Evolutionary conservation across 441 rosid genomes (phyloP).

Genomic region (Pelargonium australe): DNA sequence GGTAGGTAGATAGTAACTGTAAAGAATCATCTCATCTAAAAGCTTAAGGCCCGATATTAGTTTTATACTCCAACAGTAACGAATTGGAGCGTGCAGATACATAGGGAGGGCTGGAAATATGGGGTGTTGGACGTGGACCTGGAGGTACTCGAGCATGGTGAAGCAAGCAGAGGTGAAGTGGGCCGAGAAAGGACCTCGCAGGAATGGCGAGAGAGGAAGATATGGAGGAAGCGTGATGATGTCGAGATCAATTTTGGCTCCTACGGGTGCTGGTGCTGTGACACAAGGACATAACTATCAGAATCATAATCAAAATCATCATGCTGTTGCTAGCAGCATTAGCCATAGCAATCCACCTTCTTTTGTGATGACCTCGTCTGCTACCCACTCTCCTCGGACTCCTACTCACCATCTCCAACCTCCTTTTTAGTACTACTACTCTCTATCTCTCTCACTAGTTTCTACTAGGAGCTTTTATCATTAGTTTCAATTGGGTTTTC

Average conservation of each 20-base stretch:
- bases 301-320: not conserved
- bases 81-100: slow-evolving; percentile 31
- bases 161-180: slow-evolving; percentile 56
- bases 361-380: slow-evolving; percentile 29
- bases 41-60: no score
- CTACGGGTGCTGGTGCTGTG: no score
- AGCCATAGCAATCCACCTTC: slow-evolving; percentile 29
- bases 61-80: no score
- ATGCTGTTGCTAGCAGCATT: slow-evolving; percentile 17
- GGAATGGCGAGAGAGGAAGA: slow-evolving; percentile 26
- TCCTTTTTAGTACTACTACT: slow-evolving; percentile 21
- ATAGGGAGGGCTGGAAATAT: slow-evolving; percentile 44
- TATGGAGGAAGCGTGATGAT: slow-evolving; percentile 22
- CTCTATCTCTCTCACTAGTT: no score
- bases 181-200: slow-evolving; percentile 66
- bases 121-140: slow-evolving; percentile 33
- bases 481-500: no score
- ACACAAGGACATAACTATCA: not conserved
- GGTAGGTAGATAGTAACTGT: no score
- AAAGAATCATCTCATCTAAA: no score
- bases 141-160: slow-evolving; percentile 29
- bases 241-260: slow-evolving; percentile 23
- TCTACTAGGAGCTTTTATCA: no score
- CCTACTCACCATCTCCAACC: slow-evolving; percentile 24
- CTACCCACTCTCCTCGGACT: slow-evolving; percentile 34